These are phyloP conservation scores for Ascocoryne sarcoides DNA, from an alignment of 2,329 filamentous ascomycete genomes.

Conservation along the genomic window DNA sequence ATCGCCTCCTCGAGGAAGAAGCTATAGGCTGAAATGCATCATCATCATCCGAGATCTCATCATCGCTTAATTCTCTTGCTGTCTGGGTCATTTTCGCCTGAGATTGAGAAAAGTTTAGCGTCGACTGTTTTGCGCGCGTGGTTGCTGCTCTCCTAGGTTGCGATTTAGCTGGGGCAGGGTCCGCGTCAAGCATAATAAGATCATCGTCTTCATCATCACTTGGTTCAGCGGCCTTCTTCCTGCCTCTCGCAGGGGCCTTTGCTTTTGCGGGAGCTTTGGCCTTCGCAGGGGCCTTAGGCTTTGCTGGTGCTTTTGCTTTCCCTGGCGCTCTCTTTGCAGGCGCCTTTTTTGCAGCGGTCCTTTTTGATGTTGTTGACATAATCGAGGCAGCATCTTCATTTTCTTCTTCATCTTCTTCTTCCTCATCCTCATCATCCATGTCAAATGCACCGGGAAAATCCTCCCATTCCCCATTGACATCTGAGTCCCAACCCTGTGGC, in stretches of 20 bases:
- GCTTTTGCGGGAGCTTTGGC: conserved; percentile 31
- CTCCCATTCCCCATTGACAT: conserved; percentile 79
- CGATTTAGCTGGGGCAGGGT: conserved; percentile 31
- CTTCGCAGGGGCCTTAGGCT: conserved; percentile 32
- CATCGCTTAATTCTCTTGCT: conserved; percentile 53
- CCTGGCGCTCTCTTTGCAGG: conserved; percentile 30
- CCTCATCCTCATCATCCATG: conserved; percentile 28
- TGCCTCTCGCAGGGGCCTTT: conserved; percentile 32
- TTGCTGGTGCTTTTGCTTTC: conserved; percentile 33
- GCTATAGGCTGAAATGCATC: conserved; percentile 45
- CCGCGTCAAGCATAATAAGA: conserved; percentile 44
- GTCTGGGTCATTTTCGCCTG: conserved; percentile 20
- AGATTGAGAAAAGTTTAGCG: conserved; percentile 40
- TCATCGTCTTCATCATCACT: conserved; percentile 40
- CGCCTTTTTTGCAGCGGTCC: conserved; percentile 17
- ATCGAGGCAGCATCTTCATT: conserved; percentile 45
- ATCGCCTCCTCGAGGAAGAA: conserved; percentile 8
- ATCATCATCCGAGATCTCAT: conserved; percentile 53
- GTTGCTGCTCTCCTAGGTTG: conserved; percentile 20
- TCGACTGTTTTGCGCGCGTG: conserved; percentile 37
- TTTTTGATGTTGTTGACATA: conserved; percentile 23
- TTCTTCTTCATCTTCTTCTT: conserved; percentile 43
- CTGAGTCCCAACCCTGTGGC: conserved; percentile 79
- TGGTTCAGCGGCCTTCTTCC: conserved; percentile 31
- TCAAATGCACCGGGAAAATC: conserved; percentile 40